phyloP scores from a whole-genome alignment of 202 grass and related monocot species.

The Musa balbisiana region DNA sequence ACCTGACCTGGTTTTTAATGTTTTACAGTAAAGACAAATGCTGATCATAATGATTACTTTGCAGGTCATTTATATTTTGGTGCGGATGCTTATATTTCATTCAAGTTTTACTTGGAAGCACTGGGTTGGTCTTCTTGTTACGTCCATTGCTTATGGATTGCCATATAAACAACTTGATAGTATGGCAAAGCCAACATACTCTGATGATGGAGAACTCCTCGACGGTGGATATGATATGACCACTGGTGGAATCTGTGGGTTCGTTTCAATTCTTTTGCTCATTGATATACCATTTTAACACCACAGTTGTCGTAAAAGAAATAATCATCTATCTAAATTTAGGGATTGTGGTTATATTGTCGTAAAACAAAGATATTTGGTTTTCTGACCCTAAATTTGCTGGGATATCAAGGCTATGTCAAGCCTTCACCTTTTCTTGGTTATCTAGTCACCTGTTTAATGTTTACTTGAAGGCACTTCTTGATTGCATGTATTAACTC shows the following conservation, averaged over 20 bases:
- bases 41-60: background rate
- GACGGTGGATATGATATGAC: conserved; percentile 73
- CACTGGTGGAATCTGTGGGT: conserved; percentile 76
- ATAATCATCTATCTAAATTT: no score
- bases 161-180: conserved; percentile 80
- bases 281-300: background rate
- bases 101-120: conserved; percentile 98
- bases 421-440: no score
- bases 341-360: no score
- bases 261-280: conserved; percentile 14
- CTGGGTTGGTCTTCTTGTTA: conserved; percentile 77
- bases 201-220: conserved; percentile 55
- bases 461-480: no score
- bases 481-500: background rate
- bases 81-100: conserved; percentile 76
- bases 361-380: no score
- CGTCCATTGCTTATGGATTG: conserved; percentile 65
- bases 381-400: no score
- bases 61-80: conserved; percentile 68
- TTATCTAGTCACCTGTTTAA: no score
- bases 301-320: background rate
- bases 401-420: no score
- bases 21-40: background rate
- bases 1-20: background rate
- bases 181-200: conserved; percentile 69